A percentile compares a stretch with the other conserved stretches of the same genome.
Conservation (phyloP, 2,329 filamentous ascomycete genomes). For the Aureobasidium sp. region DNA sequence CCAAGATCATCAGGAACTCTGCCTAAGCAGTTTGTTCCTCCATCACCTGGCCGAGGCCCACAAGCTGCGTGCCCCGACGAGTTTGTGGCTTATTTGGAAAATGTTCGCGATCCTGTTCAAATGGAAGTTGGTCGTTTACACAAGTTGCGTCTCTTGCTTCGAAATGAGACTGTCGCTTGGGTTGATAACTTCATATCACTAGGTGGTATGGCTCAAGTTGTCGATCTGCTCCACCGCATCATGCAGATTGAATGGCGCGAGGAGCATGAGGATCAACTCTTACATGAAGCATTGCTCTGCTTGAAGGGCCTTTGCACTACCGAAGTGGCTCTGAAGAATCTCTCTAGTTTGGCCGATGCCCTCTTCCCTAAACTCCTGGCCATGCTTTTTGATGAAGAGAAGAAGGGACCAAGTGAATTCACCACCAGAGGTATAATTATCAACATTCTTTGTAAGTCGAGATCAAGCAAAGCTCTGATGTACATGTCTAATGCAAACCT, state of each 20-base stretch:
- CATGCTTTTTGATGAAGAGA: slow-evolving; percentile 96
- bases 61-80: slow-evolving; percentile 69
- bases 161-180: slow-evolving; percentile 95
- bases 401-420: slow-evolving; percentile 95
- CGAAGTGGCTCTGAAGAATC: slow-evolving; percentile 72
- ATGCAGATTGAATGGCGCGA: slow-evolving; percentile 97
- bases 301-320: slow-evolving; percentile 93
- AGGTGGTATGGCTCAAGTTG: slow-evolving; percentile 88
- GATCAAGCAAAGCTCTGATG: not conserved
- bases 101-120: slow-evolving; percentile 70
- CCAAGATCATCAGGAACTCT: slow-evolving; percentile 34
- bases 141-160: slow-evolving; percentile 79
- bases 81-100: slow-evolving; percentile 78
- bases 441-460: slow-evolving; percentile 59
- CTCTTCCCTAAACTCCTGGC: slow-evolving; percentile 79
- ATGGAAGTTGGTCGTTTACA: slow-evolving; percentile 94
- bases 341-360: slow-evolving; percentile 69
- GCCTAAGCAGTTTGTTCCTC: slow-evolving; percentile 19
- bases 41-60: slow-evolving; percentile 43
- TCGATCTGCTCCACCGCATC: slow-evolving; percentile 79
- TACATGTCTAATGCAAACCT: slow-evolving; percentile 10
- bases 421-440: slow-evolving; percentile 87
- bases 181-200: slow-evolving; percentile 85
- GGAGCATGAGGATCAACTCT: slow-evolving; percentile 87
- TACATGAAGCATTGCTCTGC: slow-evolving; percentile 88